Percentiles rank a stretch among this genome's conserved stretches.
phyloP scores from a whole-genome alignment of 306 rosid species.

The Castanea mollissima region DNA sequence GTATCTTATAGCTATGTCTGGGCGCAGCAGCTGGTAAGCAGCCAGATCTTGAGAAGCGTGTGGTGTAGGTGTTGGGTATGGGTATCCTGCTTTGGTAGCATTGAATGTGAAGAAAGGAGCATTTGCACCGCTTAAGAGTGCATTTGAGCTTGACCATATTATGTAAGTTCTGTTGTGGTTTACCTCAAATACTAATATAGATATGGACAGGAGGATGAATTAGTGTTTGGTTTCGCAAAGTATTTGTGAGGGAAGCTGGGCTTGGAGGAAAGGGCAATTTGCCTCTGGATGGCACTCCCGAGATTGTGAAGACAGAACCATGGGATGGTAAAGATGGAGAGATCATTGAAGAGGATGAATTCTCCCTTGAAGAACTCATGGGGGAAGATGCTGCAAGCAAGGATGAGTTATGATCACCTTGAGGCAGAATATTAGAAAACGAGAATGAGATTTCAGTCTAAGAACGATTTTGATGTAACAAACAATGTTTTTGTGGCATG shows the following conservation, averaged over 20 bases:
- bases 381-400: slow-evolving; percentile 64
- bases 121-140: slow-evolving; percentile 96
- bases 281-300: slow-evolving; percentile 61
- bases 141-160: slow-evolving; percentile 81
- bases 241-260: slow-evolving; percentile 87
- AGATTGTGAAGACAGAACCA: slow-evolving; percentile 63
- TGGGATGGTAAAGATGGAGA: slow-evolving; percentile 99
- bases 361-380: slow-evolving; percentile 96
- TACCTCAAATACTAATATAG: neutral
- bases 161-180: slow-evolving; percentile 45
- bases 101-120: slow-evolving; percentile 80
- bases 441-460: slow-evolving; percentile 18
- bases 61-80: slow-evolving; percentile 93
- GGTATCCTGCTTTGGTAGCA: slow-evolving; percentile 97
- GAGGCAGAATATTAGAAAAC: neutral
- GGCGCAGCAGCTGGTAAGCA: slow-evolving; percentile 91
- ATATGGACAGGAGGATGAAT: slow-evolving; percentile 11
- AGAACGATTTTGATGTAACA: slow-evolving; percentile 20
- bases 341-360: slow-evolving; percentile 89
- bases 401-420: slow-evolving; percentile 54
- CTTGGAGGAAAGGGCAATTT: slow-evolving; percentile 92
- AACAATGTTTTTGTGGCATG: slow-evolving; percentile 10
- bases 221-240: slow-evolving; percentile 40
- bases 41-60: slow-evolving; percentile 80
- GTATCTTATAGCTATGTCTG: slow-evolving; percentile 68